Base-by-base conservation (phyloP, 345 rosid species). In the Psidium friedrichsthalianum region DNA sequence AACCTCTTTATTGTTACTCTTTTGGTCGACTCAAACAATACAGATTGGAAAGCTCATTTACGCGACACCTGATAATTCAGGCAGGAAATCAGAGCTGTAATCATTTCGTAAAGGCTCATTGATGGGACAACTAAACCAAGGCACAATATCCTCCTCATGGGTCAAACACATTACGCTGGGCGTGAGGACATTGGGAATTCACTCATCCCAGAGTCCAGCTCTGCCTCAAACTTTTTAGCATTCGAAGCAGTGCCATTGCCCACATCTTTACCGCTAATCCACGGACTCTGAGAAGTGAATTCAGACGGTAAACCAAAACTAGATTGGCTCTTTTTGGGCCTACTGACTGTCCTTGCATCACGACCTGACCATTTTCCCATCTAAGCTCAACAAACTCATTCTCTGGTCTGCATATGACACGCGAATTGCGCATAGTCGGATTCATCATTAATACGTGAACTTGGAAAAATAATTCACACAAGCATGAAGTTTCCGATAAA, bases 301-400 rank as follows among this genome's bases (percentile, higher is more conserved):
- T 2, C 86, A 82, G 91, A 84, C 86, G 55, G 83, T 57, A 88
- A 74, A 87, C 83, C 87, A 83, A 54, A 88, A 85, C 61, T 64
- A 85, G 87, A 47, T 64, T 87, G 87, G 58, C 61, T 76, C 90
- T 90, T 94, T 86, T 89, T 92, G 36, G 86, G 85, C 86, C 91
- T 91, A 82, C 88, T 90, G 51, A 91, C 84, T 95, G 98, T 80
- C 92, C 92, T 87, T 92, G 95, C 91, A 88, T 87, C 88, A 89
- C 81, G 86, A 93, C 85, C 87, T 91, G 97, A 88, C 97, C 99
- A 86, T 94, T 95, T 84, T 94, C 94, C 95, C 95, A 93, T 4
- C 92, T 93, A 27, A 96, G 88, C 92, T 94, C 99, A 83, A 87
- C 90, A 82, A 91, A 86, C 51, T 94, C 96, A 90, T 91, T 91